Evolutionary conservation across 73 alveolate species (phyloP).

Genomic region (Tetrahymena thermophila): DNA sequence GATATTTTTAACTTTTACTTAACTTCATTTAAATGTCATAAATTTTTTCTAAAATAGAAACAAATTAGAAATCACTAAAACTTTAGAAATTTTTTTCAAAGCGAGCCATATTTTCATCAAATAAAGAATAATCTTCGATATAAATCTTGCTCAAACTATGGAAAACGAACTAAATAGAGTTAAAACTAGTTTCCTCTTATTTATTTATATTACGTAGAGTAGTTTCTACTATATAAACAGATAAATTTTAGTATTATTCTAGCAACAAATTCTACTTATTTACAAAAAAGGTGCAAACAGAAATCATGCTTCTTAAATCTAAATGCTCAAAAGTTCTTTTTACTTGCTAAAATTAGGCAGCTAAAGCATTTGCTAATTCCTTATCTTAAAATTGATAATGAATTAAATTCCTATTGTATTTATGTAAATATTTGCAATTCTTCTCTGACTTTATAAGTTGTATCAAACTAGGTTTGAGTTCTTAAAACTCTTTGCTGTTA

Average conservation of each 20-base stretch:
- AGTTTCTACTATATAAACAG: background rate
- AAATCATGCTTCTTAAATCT: background rate
- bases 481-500: background rate
- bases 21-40: background rate
- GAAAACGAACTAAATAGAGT: background rate
- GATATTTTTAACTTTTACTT: background rate
- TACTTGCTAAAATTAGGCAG: background rate
- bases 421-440: background rate
- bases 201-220: background rate
- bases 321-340: background rate
- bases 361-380: background rate
- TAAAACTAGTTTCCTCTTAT: background rate
- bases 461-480: background rate
- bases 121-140: background rate
- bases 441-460: background rate
- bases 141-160: background rate
- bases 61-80: background rate
- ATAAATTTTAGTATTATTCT: background rate
- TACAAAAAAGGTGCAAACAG: background rate
- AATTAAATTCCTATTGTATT: background rate
- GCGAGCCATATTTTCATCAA: background rate
- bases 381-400: background rate
- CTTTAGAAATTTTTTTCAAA: background rate
- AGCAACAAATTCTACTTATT: background rate
- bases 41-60: background rate